Percentiles rank a stretch among this genome's conserved stretches.
These are phyloP conservation scores for Scheffersomyces stipitis DNA, from an alignment of 805 yeast species.

Conservation along the genomic window DNA sequence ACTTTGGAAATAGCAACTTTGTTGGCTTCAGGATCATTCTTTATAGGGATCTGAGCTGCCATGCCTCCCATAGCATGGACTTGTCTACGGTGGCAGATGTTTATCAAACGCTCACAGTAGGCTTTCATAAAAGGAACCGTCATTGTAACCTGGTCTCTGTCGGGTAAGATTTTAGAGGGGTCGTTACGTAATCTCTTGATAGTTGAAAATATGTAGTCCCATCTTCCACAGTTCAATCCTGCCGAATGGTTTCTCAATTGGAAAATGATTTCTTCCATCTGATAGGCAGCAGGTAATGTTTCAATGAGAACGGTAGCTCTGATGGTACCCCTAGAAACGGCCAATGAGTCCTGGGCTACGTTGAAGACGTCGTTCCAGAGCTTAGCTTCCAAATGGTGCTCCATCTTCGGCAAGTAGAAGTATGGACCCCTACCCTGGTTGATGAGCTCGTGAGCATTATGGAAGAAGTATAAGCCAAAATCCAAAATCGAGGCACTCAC, in stretches of 20 bases:
- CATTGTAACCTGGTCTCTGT: constrained; percentile 21
- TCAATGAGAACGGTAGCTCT: constrained; percentile 22
- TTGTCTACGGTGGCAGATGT: constrained; percentile 20
- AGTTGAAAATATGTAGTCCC: constrained; percentile 23
- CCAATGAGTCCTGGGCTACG: constrained; percentile 17
- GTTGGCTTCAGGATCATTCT: constrained; percentile 16
- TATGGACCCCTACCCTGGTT: constrained; percentile 19
- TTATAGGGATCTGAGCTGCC: constrained; percentile 26
- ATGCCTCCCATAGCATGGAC: constrained; percentile 26
- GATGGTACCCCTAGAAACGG: constrained; percentile 18
- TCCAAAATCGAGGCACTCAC: constrained; percentile 19
- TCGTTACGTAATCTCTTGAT: constrained; percentile 17
- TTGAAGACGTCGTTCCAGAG: constrained; percentile 22
- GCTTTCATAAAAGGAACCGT: constrained; percentile 19
- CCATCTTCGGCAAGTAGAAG: constrained; percentile 23
- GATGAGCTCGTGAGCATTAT: constrained; percentile 15
- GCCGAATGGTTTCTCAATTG: constrained; percentile 19
- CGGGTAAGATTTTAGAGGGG: constrained; percentile 17
- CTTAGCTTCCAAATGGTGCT: constrained; percentile 22
- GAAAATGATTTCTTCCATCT: constrained; percentile 23
- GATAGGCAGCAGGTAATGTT: constrained; percentile 22
- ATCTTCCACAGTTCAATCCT: constrained; percentile 23
- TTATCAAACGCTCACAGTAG: constrained; percentile 17
- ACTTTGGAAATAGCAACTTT: constrained; percentile 17
- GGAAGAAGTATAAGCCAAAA: constrained; percentile 20